Conservation (phyloP, 495 filamentous ascomycete species). For the Cercophora sp. region DNA sequence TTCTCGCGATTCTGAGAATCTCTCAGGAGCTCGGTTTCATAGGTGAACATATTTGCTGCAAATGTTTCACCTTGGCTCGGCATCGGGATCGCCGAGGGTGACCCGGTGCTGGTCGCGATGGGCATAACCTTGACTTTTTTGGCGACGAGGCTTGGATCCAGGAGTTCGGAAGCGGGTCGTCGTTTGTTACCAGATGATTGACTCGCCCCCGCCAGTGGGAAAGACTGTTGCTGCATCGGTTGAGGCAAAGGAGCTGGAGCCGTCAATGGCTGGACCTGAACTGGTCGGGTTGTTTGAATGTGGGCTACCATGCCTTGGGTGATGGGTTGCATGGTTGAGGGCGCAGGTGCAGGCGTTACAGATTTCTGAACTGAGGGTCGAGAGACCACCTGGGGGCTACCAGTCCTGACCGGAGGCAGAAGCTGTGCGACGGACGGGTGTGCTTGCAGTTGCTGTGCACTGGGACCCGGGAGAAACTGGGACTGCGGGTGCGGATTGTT, state of each 20-base stretch:
- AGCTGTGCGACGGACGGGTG: neutral
- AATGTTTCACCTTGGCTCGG: too few relatives aligned
- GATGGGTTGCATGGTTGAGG: too few relatives aligned
- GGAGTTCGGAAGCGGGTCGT: neutral
- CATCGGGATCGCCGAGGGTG: too few relatives aligned
- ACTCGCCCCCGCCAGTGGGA: too few relatives aligned
- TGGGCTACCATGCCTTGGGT: too few relatives aligned
- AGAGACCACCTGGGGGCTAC: neutral
- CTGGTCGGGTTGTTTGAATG: too few relatives aligned
- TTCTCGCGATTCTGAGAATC: conserved; percentile 2
- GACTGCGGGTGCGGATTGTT: neutral
- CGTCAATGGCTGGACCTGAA: too few relatives aligned
- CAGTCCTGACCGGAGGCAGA: neutral
- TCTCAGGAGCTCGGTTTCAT: conserved; percentile 18
- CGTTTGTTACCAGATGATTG: neutral
- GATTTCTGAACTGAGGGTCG: too few relatives aligned
- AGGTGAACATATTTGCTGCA: too few relatives aligned
- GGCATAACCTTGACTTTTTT: neutral
- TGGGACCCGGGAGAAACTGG: neutral
- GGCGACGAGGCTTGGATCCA: neutral
- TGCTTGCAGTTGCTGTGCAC: neutral
- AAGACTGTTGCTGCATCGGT: too few relatives aligned
- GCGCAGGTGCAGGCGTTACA: too few relatives aligned
- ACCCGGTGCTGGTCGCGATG: neutral
- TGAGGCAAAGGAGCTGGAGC: too few relatives aligned